A percentile compares a stretch with the other conserved stretches of the same genome.
Evolutionary conservation across 139 green algal species (phyloP).

Genomic region (Chlorella sorokiniana): DNA sequence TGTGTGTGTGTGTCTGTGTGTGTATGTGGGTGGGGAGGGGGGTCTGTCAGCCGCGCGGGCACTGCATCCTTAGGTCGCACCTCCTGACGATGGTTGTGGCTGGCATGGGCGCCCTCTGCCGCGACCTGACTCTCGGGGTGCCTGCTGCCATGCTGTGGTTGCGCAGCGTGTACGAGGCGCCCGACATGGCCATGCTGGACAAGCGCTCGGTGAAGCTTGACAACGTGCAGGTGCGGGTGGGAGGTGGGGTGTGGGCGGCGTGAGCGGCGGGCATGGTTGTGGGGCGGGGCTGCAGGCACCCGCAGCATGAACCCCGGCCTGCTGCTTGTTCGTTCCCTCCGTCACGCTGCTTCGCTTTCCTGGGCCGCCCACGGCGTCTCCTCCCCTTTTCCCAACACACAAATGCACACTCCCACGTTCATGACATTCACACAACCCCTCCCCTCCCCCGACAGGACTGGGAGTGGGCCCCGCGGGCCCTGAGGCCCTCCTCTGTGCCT

Average conservation of each 20-base stretch:
- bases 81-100: no score
- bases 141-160: neutral
- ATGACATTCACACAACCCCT: neutral
- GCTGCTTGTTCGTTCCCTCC: neutral
- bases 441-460: slow-evolving; percentile 72
- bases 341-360: no score
- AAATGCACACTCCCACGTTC: neutral
- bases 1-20: no score
- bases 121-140: no score
- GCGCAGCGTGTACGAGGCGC: slow-evolving; percentile 85
- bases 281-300: neutral
- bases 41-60: no score
- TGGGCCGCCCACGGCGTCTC: no score
- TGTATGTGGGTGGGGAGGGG: no score
- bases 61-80: no score
- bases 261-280: neutral
- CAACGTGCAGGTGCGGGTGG: slow-evolving; percentile 57
- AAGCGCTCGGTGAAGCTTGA: slow-evolving; percentile 95
- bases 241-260: neutral
- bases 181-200: slow-evolving; percentile 89
- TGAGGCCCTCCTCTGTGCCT: slow-evolving; percentile 85
- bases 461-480: slow-evolving; percentile 83
- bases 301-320: neutral
- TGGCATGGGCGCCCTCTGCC: no score
- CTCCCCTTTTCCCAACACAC: no score